Base-by-base conservation (phyloP, 1,284 basidiomycete genomes). In the Malassezia dermatis region DNA sequence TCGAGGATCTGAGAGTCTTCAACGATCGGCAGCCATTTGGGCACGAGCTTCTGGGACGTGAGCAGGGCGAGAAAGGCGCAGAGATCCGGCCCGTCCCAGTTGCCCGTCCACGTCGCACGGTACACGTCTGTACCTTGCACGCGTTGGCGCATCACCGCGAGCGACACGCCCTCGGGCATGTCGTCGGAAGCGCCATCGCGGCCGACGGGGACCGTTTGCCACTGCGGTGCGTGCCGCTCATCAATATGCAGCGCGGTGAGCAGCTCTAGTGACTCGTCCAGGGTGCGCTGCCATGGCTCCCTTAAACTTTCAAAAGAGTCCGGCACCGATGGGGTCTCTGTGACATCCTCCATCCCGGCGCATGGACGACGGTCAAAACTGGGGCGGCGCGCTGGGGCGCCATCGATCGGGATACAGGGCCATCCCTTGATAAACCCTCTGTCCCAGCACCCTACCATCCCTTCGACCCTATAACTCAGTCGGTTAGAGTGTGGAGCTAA, bases 61-160 rank as follows among this genome's bases (percentile, higher is more conserved):
- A 96, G 76, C 26, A 90, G 82, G 11, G 86, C 84, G 61, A 84
- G 84, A 82, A 89, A 93, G 6, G 83, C 80, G 39, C 88, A 86
- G 48, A 91, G 81, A 17, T 81, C 76, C 4, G 80, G 82, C 6
- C 69, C 63, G 12, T 86, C 82, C 44, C 81, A 78, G 28, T 84
- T 78, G 1, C 91, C 80, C 63, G 94, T 89, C 23, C 88, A 80
- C 8, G 88, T 81, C 13, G 88, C 84, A 47, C 91, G 80, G 69
- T 87, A 88, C 39, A 94, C 82, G 59, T 90, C 87, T 7, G 86
- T 84, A 1, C 79, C 77, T 70, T 77, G 77, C 15, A 68, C 69
- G 35, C 65, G 71, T 27, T 76, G 67, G 31, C 77, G 67, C 62
- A 78, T 77, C 26, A 81, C 74, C 15, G 64, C 63, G 4, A 80